Base-by-base conservation (phyloP, 768 basidiomycete species). In the Auricularia sp. region DNA sequence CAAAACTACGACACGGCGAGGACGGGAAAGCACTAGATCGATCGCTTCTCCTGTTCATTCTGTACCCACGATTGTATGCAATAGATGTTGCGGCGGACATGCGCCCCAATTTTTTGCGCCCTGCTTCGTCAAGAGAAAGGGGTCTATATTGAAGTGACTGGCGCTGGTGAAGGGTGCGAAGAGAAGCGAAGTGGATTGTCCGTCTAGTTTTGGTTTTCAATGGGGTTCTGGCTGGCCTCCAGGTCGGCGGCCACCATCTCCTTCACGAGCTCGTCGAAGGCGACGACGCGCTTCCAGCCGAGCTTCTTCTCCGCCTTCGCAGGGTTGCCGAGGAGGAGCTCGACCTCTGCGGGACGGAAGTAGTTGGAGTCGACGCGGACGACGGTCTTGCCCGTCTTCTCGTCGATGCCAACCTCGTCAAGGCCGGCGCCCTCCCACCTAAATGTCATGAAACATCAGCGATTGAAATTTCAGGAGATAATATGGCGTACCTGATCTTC, bases 271-370 rank as follows among this genome's bases (percentile, higher is more conserved):
- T 82, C 76, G 67, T 93, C 85, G 72, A 97, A 98, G 69, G 84
- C 80, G 64, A 92, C 86, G 68, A 86, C 80, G 66, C 96, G 87
- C 75, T 88, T 93, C 95, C 95, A 98, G 8, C 93, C 91, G 54
- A 98, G 86, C 53, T 85, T 53, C 56, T 81, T 84, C 74, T 97
- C 93, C 0, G 96, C 95, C 78, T 98, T 98, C 61, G 88, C 79
- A 3, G 94, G 92, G 74, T 90, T 88, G 14, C 95, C 95, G 60
- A 87, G 82, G 47, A 98, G 82, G 63, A 95, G 83, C 87, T 96
- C 93, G 76, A 96, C 93, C 85, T 95, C 92, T 21, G 91, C 90
- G 8, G 92, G 92, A 74, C 94, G 89, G 88, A 94, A 97, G 80
- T 97, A 96, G 68, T 81, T 80, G 33, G 88, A 74, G 76, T 98